Percentiles rank a stretch among this genome's conserved stretches.
Evolutionary conservation across 176 grass and related monocot genomes (phyloP).

Genomic region (Carex scoparia): DNA sequence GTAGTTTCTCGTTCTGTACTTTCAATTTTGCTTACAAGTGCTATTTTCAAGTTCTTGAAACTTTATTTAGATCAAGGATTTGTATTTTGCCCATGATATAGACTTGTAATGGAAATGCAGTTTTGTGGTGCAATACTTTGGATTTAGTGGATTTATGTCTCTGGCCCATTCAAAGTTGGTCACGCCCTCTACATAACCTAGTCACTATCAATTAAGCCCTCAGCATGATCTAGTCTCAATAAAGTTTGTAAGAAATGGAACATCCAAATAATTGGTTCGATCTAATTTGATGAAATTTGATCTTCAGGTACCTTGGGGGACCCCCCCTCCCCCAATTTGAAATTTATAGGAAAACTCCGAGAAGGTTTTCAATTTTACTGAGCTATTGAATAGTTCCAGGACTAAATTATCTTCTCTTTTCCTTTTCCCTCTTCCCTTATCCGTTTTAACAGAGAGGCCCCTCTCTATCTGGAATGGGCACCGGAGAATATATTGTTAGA

Average conservation of each 20-base stretch:
- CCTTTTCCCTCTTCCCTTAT: neutral
- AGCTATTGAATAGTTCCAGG: neutral
- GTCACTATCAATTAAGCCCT: too few relatives aligned
- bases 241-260: neutral
- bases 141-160: neutral
- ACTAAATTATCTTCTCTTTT: slow-evolving; percentile 9
- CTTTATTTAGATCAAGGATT: neutral
- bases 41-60: too few relatives aligned
- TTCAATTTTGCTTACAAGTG: neutral
- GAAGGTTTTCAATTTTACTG: neutral
- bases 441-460: slow-evolving; percentile 56
- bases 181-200: too few relatives aligned
- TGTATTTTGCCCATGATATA: neutral
- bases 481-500: slow-evolving; percentile 75
- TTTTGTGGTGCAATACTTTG: neutral
- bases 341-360: neutral
- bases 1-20: slow-evolving; percentile 47
- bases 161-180: too few relatives aligned
- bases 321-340: neutral
- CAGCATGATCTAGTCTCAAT: neutral
- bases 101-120: neutral
- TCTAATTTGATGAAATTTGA: neutral
- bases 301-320: too few relatives aligned
- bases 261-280: neutral
- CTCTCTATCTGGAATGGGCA: slow-evolving; percentile 93